These are phyloP conservation scores for Sungouiella thailandica DNA, from an alignment of 805 yeast species.

Conservation along the genomic window DNA sequence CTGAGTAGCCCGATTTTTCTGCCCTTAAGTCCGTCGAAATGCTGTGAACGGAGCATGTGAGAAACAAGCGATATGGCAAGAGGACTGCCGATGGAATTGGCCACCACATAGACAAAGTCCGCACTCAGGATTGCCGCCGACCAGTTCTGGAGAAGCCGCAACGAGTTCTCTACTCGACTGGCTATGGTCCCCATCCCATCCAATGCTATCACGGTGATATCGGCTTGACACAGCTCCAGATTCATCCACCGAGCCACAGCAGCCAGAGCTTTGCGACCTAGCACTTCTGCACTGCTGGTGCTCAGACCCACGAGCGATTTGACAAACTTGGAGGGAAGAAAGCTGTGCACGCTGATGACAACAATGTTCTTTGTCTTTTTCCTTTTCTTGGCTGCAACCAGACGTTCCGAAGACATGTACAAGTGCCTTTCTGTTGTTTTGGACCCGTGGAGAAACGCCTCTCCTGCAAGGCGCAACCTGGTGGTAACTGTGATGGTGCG, in stretches of 20 bases:
- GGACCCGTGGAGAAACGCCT: constrained; percentile 12
- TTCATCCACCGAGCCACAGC: constrained; percentile 27
- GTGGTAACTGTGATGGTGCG: constrained; percentile 18
- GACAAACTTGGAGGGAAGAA: constrained; percentile 37
- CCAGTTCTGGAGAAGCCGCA: constrained; percentile 32
- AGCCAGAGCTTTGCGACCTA: constrained; percentile 25
- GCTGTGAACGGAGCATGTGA: constrained; percentile 11
- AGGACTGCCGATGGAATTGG: constrained; percentile 32
- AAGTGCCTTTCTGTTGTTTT: constrained; percentile 12
- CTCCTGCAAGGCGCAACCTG: constrained; percentile 15
- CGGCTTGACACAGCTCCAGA: constrained; percentile 11
- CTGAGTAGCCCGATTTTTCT: constrained; percentile 30
- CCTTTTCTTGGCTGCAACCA: constrained; percentile 5
- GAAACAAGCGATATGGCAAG: constrained; percentile 27
- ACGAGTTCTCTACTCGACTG: constrained; percentile 23
- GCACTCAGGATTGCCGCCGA: constrained; percentile 18
- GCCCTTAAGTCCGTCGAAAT: constrained; percentile 1
- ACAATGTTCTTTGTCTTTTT: constrained; percentile 17
- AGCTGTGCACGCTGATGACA: constrained; percentile 35
- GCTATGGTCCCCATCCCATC: constrained; percentile 37
- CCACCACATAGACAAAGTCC: constrained; percentile 30
- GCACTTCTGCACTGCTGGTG: constrained; percentile 30
- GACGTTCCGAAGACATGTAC: constrained; percentile 7
- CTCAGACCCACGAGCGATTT: constrained; percentile 30
- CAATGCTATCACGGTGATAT: constrained; percentile 33